These are phyloP conservation scores for Monilinia aucupariae DNA, from an alignment of 2,329 filamentous ascomycete genomes.

Conservation along the genomic window DNA sequence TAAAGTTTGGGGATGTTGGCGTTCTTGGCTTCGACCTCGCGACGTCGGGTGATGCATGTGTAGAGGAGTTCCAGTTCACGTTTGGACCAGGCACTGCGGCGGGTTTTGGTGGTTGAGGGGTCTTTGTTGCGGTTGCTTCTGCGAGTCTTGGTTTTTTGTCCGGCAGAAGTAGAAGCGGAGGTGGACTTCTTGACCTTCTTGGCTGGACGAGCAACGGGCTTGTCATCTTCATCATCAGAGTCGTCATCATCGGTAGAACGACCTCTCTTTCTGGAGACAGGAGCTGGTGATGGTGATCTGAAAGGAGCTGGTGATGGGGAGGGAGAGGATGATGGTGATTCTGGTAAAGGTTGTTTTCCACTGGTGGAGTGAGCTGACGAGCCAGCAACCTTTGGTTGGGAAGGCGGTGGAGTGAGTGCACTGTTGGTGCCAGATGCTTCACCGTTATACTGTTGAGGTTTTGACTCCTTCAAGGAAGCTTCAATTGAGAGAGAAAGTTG, in stretches of 20 bases:
- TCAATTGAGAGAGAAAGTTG: neutral
- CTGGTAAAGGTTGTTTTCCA: neutral
- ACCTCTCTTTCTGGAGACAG: neutral
- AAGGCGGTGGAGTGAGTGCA: neutral
- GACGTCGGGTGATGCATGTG: neutral
- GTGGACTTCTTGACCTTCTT: neutral
- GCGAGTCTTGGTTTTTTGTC: neutral
- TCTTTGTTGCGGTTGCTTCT: too few relatives aligned
- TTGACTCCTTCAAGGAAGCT: neutral
- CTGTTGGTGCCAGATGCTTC: neutral
- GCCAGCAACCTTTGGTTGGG: neutral
- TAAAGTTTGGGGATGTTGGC: neutral
- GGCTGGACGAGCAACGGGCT: neutral
- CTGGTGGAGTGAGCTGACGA: neutral
- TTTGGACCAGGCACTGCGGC: neutral
- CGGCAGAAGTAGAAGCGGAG: neutral
- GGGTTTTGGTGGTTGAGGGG: neutral
- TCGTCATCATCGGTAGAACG: neutral
- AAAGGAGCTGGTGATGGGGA: neutral
- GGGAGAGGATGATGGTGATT: neutral
- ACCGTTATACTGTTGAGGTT: neutral
- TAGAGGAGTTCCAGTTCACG: neutral
- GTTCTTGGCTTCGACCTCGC: neutral
- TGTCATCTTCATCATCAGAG: neutral
- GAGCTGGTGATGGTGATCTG: neutral